Percentiles rank a stretch among this genome's conserved stretches.
Conservation (phyloP, 495 filamentous ascomycete species). For the Neurospora sp. region DNA sequence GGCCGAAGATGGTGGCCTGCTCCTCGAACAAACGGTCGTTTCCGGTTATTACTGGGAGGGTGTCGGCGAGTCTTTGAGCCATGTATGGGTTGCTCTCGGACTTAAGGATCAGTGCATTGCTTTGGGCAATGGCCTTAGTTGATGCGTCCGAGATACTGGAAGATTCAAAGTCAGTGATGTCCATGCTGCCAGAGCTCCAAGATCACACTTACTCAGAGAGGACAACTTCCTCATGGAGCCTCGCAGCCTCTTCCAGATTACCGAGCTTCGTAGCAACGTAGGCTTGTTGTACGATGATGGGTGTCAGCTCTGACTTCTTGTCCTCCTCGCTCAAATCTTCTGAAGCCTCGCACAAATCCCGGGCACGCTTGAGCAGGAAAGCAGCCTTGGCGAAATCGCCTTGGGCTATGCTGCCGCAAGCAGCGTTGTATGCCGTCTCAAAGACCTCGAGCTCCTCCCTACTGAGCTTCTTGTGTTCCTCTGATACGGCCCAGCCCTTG, state of each 20-base stretch:
- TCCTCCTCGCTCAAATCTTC: slow-evolving; percentile 80
- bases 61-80: slow-evolving; percentile 56
- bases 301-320: slow-evolving; percentile 69
- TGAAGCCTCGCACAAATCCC: slow-evolving; percentile 74
- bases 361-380: slow-evolving; percentile 72
- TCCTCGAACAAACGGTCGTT: slow-evolving; percentile 69
- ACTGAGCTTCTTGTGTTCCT: slow-evolving; percentile 40
- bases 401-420: slow-evolving; percentile 73
- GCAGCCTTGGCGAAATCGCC: slow-evolving; percentile 67
- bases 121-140: slow-evolving; percentile 65
- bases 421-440: slow-evolving; percentile 88
- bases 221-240: slow-evolving; percentile 50
- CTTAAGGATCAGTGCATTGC: slow-evolving; percentile 59
- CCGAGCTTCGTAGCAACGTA: slow-evolving; percentile 68
- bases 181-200: background rate
- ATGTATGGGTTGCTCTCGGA: slow-evolving; percentile 65
- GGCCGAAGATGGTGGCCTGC: slow-evolving; percentile 56
- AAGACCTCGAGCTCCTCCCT: slow-evolving; percentile 82
- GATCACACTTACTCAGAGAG: slow-evolving; percentile 27
- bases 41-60: slow-evolving; percentile 44
- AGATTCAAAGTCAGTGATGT: slow-evolving; percentile 14
- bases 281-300: slow-evolving; percentile 78
- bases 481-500: slow-evolving; percentile 26
- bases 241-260: slow-evolving; percentile 62
- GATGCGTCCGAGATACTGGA: slow-evolving; percentile 67